phyloP scores from a whole-genome alignment of 176 grass and related monocot genomes.

The Oryza nivara region DNA sequence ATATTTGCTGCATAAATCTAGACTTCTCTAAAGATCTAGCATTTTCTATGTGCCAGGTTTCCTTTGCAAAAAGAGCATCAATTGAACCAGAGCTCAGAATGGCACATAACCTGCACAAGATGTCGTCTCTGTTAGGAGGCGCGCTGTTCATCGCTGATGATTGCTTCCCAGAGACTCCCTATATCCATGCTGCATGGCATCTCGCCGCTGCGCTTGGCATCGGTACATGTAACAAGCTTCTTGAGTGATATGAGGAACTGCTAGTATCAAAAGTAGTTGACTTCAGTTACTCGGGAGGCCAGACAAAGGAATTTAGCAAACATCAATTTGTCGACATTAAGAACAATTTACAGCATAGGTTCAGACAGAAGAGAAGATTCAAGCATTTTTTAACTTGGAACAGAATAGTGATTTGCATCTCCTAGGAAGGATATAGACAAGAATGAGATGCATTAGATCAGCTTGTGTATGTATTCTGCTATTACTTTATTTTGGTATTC shows the following conservation, averaged over 20 bases:
- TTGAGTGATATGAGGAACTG: constrained; percentile 54
- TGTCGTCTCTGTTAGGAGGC: constrained; percentile 85
- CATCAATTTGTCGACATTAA: constrained; percentile 41
- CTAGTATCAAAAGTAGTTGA: constrained; percentile 45
- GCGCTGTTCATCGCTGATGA: constrained; percentile 85
- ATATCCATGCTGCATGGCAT: constrained; percentile 95
- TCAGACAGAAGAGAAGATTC: constrained; percentile 25
- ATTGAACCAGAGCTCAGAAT: constrained; percentile 75
- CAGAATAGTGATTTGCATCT: neutral
- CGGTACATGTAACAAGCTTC: constrained; percentile 90
- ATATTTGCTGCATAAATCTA: neutral
- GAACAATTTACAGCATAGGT: constrained; percentile 14
- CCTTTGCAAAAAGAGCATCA: constrained; percentile 79
- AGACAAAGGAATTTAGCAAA: neutral
- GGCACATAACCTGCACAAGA: constrained; percentile 88
- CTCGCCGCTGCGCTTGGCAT: constrained; percentile 86
- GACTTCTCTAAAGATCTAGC: neutral
- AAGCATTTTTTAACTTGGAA: constrained; percentile 24
- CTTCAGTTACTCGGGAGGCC: constrained; percentile 22
- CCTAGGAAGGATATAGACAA: constrained; percentile 8
- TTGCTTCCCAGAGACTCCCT: constrained; percentile 74
- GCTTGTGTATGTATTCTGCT: constrained; percentile 30
- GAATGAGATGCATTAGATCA: constrained; percentile 32
- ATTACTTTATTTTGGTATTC: constrained; percentile 17
- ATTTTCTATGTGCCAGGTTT: constrained; percentile 49